These are phyloP conservation scores for Lasiodiplodia gonubiensis DNA, from an alignment of 2,329 filamentous ascomycete species.

Conservation along the genomic window DNA sequence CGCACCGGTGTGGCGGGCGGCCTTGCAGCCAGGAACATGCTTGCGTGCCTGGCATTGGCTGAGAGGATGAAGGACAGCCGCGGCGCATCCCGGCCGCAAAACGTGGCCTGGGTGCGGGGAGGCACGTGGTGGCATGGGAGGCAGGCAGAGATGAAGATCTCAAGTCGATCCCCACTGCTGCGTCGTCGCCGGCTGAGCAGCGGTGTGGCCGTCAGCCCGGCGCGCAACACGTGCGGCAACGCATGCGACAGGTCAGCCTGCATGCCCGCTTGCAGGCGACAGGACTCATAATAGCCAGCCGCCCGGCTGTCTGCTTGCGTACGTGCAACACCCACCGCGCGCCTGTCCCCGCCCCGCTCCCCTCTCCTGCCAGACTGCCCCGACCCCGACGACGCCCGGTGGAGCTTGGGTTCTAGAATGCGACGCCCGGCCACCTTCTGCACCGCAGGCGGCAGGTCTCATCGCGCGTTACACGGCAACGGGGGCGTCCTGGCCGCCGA, in stretches of 20 bases:
- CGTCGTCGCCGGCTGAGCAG: constrained; percentile 10
- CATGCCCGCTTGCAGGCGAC: constrained; percentile 12
- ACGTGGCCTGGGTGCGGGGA: constrained; percentile 26
- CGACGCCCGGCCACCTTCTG: neutral
- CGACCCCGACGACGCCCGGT: neutral
- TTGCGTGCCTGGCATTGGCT: constrained; percentile 22
- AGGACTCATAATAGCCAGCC: constrained; percentile 17
- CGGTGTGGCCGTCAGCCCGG: constrained; percentile 22
- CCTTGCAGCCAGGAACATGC: constrained; percentile 27
- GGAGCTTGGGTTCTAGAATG: constrained; percentile 20
- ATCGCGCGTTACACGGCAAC: constrained; percentile 22
- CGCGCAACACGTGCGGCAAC: constrained; percentile 10
- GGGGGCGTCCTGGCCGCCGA: constrained; percentile 9
- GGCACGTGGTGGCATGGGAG: constrained; percentile 27
- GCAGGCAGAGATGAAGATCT: constrained; percentile 29
- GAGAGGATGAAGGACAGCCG: constrained; percentile 1
- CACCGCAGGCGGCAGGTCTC: constrained; percentile 11
- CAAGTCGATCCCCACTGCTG: constrained; percentile 26
- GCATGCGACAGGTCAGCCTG: constrained; percentile 22
- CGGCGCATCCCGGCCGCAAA: constrained; percentile 28
- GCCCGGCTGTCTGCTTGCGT: constrained; percentile 13
- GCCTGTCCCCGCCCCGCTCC: neutral
- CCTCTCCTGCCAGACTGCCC: neutral
- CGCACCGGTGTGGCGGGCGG: constrained; percentile 19
- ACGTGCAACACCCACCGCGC: neutral